Evolutionary conservation across 2,329 filamentous ascomycete species (phyloP), one percentile per base, ranked within the genome.

Genomic region (Fusarium miscanthi): DNA sequence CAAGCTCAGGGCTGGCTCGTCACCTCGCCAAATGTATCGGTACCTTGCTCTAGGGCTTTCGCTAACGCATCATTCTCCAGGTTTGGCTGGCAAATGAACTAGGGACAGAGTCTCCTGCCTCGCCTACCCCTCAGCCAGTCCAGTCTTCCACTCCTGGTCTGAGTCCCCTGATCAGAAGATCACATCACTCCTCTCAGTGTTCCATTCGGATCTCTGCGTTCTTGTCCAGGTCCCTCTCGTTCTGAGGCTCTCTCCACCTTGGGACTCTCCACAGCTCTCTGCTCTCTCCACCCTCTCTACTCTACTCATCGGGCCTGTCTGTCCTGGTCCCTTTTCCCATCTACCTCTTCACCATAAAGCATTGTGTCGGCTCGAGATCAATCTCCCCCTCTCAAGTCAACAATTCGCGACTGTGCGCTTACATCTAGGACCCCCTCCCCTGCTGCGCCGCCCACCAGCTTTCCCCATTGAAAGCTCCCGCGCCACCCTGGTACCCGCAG

Each of bases 31-130:
- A 52, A 72, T 48, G 70, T 73, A 74, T 74, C 62, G 70, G 70
- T 73, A 73, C 70, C 70, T 73, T 73, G 70, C 70, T 73, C 70
- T 73, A 73, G 70, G 70, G 62, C 58, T 67, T 59, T 73, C 66
- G 66, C 70, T 73, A 73, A 73, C 70, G 58, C 70, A 73, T 68
- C 41, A 41, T 73, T 64, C 70, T 73, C 70, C 70, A 73, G 70
- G 70, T 71, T 68, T 74, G 70, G 67, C 70, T 73, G 70, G 70
- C 52, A 74, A 71, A 58, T 59, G 62, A 59, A 73, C 70, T 71
- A 58, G 70, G 70, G 59, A 63, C 70, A 73, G 53, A 62, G 66
- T 67, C 66, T 73, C 46, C 70, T 63, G 52, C 66, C 59, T 60
- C 51, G 33, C 61, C 43, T 68, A 68, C 70, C 70, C 70, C 70